Base-by-base conservation (phyloP, 148 eudicot species). In the Agrostemma githago region DNA sequence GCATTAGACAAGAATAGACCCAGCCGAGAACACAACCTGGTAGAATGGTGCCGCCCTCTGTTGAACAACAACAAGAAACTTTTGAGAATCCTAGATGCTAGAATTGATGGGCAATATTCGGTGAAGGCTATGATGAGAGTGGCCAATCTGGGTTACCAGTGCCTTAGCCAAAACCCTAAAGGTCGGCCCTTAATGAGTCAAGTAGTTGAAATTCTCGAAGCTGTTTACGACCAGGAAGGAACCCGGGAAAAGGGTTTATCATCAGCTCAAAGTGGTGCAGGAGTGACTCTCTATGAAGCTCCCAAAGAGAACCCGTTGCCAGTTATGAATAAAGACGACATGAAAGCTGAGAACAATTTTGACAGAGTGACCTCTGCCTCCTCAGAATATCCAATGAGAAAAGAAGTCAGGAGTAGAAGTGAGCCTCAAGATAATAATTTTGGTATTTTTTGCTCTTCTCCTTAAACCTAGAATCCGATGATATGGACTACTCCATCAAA, bases 31-130 rank as follows among this genome's bases (percentile, higher is more conserved):
- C 94, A 92, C 74, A 92, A 85, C 70, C 81, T 92, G 63, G 97
- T 92, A 0, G 97, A 92, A 64, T 92, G 92, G 92, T 91, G 94
- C 26, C 89, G 94, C 5, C 97, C 97, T 2, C 83, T 92, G 62
- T 74, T 92, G 79, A 89, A 86, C 75, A 91, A 92, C 73, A 85
- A 79, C 74, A 92, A 89, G 79, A 89, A 92, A 71, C 89, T 92
- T 60, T 76, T 82, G 43, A 79, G 80, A 72, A 88, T 92, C 72
- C 40, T 92, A 66, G 97, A 92, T 78, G 82, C 88, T 3, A 86
- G 92, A 80, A 84, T 92, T 56, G 94, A 92, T 41, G 97, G 97
- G 40, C 97, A 92, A n/a, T 92, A 86, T 76, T 82, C 94, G 11
- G 21, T 81, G 0, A 86, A 83, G 81, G 81, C 83, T 38, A 89